Percentiles rank a stretch among this genome's conserved stretches.
phyloP scores from a whole-genome alignment of 345 rosid species.

The Zanthoxylum bungeanum region DNA sequence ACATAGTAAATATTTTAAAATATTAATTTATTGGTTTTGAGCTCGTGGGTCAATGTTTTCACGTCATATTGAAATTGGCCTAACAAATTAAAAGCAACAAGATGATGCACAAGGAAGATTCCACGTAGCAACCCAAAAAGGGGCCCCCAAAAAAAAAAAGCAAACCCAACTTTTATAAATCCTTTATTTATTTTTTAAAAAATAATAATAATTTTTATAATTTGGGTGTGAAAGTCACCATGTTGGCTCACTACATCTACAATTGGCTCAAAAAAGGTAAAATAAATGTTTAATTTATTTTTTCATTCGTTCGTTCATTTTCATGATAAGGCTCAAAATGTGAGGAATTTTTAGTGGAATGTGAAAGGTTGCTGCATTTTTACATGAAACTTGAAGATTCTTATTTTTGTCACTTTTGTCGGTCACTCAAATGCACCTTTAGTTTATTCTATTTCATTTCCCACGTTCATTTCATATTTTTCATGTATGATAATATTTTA shows the following conservation, averaged over 20 bases:
- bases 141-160: no score
- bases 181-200: neutral
- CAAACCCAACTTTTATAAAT: slow-evolving; percentile 1
- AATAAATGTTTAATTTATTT: neutral
- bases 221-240: neutral
- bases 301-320: no score
- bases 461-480: neutral
- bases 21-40: neutral
- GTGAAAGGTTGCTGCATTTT: neutral
- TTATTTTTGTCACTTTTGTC: slow-evolving; percentile 19
- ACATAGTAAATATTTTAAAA: no score
- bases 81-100: neutral
- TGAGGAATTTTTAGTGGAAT: neutral
- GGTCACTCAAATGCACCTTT: neutral
- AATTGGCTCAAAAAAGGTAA: neutral
- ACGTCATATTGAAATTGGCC: neutral
- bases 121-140: no score
- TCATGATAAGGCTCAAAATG: neutral
- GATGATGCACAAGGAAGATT: neutral
- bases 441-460: neutral
- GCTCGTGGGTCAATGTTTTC: neutral
- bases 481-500: no score
- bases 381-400: slow-evolving; percentile 12
- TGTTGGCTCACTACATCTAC: neutral
- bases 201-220: no score